phyloP scores from a whole-genome alignment of 257 asterid species.

The Gentiana macrophylla region DNA sequence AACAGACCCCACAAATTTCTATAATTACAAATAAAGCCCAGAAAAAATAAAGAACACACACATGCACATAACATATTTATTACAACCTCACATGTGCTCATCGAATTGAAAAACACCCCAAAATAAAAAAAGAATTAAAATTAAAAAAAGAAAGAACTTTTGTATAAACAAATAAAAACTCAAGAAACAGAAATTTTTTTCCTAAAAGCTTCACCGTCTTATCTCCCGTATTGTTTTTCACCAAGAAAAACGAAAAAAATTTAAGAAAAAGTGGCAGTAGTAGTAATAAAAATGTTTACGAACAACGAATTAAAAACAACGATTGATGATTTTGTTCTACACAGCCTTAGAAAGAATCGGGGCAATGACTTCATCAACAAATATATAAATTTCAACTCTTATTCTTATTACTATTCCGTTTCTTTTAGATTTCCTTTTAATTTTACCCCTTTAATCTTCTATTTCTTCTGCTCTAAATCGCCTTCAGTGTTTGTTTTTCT shows the following conservation, averaged over 20 bases:
- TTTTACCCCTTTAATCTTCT: conserved; percentile 10
- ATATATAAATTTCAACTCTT: conserved; percentile 4
- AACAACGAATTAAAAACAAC: neutral
- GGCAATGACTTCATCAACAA: conserved; percentile 9
- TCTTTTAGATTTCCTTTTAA: conserved; percentile 5
- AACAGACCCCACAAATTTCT: neutral
- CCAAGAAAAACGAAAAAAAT: conserved; percentile 1
- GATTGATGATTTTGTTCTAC: conserved; percentile 16
- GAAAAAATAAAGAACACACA: neutral
- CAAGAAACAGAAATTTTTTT: neutral
- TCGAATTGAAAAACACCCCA: neutral
- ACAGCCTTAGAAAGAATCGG: conserved; percentile 12
- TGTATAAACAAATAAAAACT: neutral
- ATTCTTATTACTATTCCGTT: conserved; percentile 4
- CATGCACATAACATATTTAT: neutral
- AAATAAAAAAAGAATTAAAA: neutral
- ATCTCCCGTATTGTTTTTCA: too few relatives aligned
- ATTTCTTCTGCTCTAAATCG: conserved; percentile 11
- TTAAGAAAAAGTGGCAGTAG: too few relatives aligned
- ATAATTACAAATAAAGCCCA: neutral
- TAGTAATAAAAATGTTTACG: too few relatives aligned
- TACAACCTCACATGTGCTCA: neutral
- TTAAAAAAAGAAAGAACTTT: neutral
- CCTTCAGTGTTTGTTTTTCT: conserved; percentile 8
- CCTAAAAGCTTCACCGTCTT: neutral